phyloP scores from a whole-genome alignment of 2,329 filamentous ascomycete genomes.

The Metarhizium humberi region DNA sequence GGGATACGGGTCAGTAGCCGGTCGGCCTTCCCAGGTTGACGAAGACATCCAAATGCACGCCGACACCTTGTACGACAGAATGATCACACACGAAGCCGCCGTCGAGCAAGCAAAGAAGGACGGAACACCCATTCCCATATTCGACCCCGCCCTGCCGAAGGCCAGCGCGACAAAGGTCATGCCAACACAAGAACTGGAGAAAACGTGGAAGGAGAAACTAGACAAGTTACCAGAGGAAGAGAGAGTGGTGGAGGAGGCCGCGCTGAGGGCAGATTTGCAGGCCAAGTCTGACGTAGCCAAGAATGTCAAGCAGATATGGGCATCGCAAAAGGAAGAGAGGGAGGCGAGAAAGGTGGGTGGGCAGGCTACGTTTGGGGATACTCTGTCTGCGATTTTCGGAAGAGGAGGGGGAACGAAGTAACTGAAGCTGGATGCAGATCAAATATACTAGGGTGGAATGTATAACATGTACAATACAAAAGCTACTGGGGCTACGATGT shows the following conservation, averaged over 20 bases:
- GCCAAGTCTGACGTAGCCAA: conserved; percentile 51
- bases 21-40: conserved; percentile 58
- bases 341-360: conserved; percentile 29
- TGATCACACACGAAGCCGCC: conserved; percentile 71
- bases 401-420: conserved; percentile 6
- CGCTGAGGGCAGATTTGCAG: conserved; percentile 52
- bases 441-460: background rate
- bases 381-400: conserved; percentile 19
- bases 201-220: conserved; percentile 43
- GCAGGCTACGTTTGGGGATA: conserved; percentile 21
- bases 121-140: conserved; percentile 47
- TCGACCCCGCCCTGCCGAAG: conserved; percentile 45
- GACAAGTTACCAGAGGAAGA: conserved; percentile 50
- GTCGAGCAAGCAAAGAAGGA: conserved; percentile 61
- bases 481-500: too few species aligned
- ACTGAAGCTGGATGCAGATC: background rate
- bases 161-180: conserved; percentile 14
- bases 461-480: background rate
- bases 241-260: conserved; percentile 52
- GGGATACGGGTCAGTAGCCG: conserved; percentile 67
- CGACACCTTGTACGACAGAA: conserved; percentile 78
- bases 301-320: conserved; percentile 44
- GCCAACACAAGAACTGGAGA: conserved; percentile 37
- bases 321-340: conserved; percentile 48
- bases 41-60: conserved; percentile 95